phyloP scores from a whole-genome alignment of 129 eudicot species.

The Artemisia annua region DNA sequence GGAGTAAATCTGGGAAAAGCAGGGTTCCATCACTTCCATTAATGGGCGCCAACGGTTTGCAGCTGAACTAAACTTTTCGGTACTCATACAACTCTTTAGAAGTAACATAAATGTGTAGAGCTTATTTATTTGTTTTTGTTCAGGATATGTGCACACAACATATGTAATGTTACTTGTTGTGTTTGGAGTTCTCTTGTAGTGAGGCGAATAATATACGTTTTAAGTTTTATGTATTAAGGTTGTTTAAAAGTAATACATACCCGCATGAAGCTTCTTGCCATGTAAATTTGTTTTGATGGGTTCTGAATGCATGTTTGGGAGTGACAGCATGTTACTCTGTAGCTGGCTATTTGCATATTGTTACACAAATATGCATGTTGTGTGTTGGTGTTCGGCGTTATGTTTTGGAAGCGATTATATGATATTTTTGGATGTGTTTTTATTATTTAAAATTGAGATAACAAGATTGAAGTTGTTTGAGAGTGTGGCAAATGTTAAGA shows the following conservation, averaged over 20 bases:
- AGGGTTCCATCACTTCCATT: conserved; percentile 41
- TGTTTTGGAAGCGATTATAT: not conserved
- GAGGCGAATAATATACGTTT: conserved; percentile 29
- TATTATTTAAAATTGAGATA: too few species aligned
- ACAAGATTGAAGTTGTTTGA: too few species aligned
- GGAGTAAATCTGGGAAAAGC: conserved; percentile 53
- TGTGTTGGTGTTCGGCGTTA: too few species aligned
- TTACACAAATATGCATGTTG: too few species aligned
- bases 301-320: not conserved
- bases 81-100: conserved; percentile 26
- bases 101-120: conserved; percentile 44
- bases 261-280: conserved; percentile 6
- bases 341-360: too few species aligned
- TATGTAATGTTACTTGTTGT: conserved; percentile 35
- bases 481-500: too few species aligned
- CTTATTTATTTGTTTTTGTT: conserved; percentile 25
- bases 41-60: conserved; percentile 45
- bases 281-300: not conserved
- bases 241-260: not conserved
- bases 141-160: conserved; percentile 39
- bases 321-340: not conserved
- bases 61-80: conserved; percentile 54
- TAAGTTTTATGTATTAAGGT: conserved; percentile 12
- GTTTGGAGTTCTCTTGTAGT: conserved; percentile 34
- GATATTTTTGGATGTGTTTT: too few species aligned